A percentile compares a stretch with the other conserved stretches of the same genome.
Conservation (phyloP, 2,329 filamentous ascomycete genomes). For the Sarocladium kiliense region DNA sequence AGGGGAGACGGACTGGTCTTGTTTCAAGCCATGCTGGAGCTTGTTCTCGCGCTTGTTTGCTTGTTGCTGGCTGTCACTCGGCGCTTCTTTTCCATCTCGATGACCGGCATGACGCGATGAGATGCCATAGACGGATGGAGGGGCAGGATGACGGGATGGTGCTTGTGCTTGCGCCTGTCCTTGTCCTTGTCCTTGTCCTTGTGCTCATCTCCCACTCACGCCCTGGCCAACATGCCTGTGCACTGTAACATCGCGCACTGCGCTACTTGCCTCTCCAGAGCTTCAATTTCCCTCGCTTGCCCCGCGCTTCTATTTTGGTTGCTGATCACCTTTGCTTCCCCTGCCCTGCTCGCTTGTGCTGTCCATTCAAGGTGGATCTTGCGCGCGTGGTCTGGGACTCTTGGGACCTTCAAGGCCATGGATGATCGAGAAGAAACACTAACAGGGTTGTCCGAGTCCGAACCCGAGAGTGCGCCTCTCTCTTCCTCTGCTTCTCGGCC, state of each 20-base stretch:
- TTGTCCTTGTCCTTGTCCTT: too few species aligned
- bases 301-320: slow-evolving; percentile 1
- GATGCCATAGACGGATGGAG: neutral
- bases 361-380: too few species aligned
- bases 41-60: too few species aligned
- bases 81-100: slow-evolving; percentile 3
- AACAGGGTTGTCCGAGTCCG: too few species aligned
- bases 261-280: neutral
- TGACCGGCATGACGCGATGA: neutral
- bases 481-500: neutral
- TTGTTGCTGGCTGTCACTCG: neutral
- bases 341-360: too few species aligned
- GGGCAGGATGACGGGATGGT: neutral
- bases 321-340: too few species aligned
- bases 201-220: neutral
- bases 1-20: neutral
- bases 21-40: neutral
- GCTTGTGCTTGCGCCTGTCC: too few species aligned
- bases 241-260: neutral
- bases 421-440: too few species aligned
- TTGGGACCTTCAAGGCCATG: too few species aligned
- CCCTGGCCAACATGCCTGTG: neutral
- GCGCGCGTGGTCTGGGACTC: too few species aligned
- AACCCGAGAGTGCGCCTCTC: too few species aligned
- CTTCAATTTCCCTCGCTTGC: neutral